Evolutionary conservation across 106 monocot genomes (phyloP).

Genomic region (Amphibolis antarctica): DNA sequence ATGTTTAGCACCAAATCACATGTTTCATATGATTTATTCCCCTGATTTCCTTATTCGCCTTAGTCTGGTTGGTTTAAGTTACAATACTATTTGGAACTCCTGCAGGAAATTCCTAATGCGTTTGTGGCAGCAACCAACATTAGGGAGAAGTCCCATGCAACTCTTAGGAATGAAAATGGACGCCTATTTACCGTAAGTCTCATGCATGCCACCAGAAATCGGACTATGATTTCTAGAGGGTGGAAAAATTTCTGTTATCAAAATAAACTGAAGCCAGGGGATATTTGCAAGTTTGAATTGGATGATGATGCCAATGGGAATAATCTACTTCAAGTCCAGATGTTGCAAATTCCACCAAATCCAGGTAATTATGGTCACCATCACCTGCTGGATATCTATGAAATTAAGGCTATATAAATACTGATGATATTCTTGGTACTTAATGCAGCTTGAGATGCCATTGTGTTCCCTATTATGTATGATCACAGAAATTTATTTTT

Average conservation of each 20-base stretch:
- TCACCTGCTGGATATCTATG: too few species aligned
- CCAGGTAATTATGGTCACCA: neutral
- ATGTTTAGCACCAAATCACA: too few species aligned
- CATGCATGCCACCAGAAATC: neutral
- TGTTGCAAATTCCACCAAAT: neutral
- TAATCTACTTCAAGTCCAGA: neutral
- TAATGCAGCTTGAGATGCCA: too few species aligned
- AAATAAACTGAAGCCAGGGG: slow-evolving; percentile 1
- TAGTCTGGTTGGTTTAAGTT: too few species aligned
- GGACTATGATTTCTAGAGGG: neutral
- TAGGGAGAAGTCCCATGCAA: neutral
- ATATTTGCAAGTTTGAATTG: neutral
- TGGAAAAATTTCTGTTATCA: neutral
- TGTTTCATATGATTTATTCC: too few species aligned
- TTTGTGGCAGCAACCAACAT: slow-evolving; percentile 2
- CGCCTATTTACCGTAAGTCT: neutral
- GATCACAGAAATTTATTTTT: too few species aligned
- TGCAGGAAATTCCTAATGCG: slow-evolving; percentile 3
- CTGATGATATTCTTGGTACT: too few species aligned
- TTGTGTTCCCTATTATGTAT: too few species aligned
- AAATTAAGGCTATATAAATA: too few species aligned
- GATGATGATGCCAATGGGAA: neutral
- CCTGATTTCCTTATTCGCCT: too few species aligned
- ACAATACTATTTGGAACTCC: neutral
- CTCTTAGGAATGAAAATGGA: slow-evolving; percentile 4